Evolutionary conservation across 768 basidiomycete genomes (phyloP).

Genomic region (Suillus clintonianus): DNA sequence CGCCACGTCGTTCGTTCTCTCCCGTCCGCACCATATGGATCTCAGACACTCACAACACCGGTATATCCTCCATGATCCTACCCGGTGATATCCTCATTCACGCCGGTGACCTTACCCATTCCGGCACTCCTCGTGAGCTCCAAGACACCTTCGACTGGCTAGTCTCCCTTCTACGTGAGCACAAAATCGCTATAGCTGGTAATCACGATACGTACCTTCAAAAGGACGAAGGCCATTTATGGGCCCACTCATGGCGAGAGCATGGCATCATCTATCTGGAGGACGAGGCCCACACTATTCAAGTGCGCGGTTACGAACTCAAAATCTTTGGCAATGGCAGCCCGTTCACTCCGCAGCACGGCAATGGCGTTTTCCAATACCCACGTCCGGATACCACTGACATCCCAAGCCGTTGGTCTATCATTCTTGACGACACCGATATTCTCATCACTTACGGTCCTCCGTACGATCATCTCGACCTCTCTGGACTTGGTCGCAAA

Average conservation of each 20-base stretch:
- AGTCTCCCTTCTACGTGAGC: conserved; percentile 32
- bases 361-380: conserved; percentile 39
- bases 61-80: conserved; percentile 30
- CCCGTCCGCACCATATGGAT: not conserved
- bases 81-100: conserved; percentile 44
- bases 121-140: conserved; percentile 36
- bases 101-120: conserved; percentile 41
- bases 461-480: conserved; percentile 36
- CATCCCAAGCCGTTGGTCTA: conserved; percentile 20
- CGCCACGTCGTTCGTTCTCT: not conserved
- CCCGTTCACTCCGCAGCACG: conserved; percentile 40
- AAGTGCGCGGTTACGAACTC: conserved; percentile 31
- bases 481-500: conserved; percentile 28
- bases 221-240: conserved; percentile 17
- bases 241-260: conserved; percentile 19
- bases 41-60: conserved; percentile 34
- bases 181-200: conserved; percentile 46
- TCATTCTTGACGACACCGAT: conserved; percentile 34
- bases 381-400: conserved; percentile 16
- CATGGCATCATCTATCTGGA: conserved; percentile 38
- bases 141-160: conserved; percentile 32
- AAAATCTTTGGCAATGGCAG: conserved; percentile 42
- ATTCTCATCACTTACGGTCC: conserved; percentile 48
- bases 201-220: conserved; percentile 41
- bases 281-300: conserved; percentile 29